A percentile compares a stretch with the other conserved stretches of the same genome.
Evolutionary conservation across 75 land plant genomes (phyloP).

Genomic region (Pinus tabuliformis): DNA sequence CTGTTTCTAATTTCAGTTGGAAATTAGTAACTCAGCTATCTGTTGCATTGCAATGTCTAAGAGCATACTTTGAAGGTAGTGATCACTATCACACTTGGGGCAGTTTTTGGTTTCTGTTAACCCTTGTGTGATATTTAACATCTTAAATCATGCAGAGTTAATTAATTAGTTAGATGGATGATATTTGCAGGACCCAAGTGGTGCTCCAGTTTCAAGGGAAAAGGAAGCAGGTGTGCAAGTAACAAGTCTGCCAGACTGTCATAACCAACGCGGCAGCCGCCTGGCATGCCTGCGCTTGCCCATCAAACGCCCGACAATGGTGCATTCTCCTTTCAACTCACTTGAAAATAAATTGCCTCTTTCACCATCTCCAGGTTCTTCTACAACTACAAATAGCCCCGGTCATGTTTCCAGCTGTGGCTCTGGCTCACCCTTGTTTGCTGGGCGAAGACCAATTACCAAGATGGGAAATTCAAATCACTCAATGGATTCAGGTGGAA

Average conservation of each 20-base stretch:
- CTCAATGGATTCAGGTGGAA: too few relatives aligned
- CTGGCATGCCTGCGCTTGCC: slow-evolving; percentile 67
- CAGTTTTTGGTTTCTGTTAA: not conserved
- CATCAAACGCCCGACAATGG: slow-evolving; percentile 7
- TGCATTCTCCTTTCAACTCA: slow-evolving; percentile 32
- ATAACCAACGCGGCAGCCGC: slow-evolving; percentile 32
- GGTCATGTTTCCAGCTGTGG: too few relatives aligned
- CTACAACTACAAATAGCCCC: too few relatives aligned
- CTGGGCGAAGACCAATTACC: too few relatives aligned
- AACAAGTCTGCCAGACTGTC: slow-evolving; percentile 54
- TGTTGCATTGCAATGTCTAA: not conserved
- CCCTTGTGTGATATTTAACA: not conserved
- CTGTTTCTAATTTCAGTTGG: too few relatives aligned
- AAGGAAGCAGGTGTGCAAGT: slow-evolving; percentile 45
- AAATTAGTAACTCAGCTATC: not conserved
- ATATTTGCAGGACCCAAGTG: slow-evolving; percentile 61
- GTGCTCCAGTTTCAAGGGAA: slow-evolving; percentile 61
- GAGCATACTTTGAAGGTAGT: not conserved
- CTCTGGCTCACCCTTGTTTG: too few relatives aligned
- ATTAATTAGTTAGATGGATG: not conserved
- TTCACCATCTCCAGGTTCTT: not conserved
- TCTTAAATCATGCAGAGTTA: not conserved
- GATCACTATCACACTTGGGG: not conserved
- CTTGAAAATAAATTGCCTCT: slow-evolving; percentile 41
- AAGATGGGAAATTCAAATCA: too few relatives aligned